Evolutionary conservation across 1,284 basidiomycete species (phyloP), one percentile per base, ranked within the genome.

Genomic region (Gomphus bonarii): DNA sequence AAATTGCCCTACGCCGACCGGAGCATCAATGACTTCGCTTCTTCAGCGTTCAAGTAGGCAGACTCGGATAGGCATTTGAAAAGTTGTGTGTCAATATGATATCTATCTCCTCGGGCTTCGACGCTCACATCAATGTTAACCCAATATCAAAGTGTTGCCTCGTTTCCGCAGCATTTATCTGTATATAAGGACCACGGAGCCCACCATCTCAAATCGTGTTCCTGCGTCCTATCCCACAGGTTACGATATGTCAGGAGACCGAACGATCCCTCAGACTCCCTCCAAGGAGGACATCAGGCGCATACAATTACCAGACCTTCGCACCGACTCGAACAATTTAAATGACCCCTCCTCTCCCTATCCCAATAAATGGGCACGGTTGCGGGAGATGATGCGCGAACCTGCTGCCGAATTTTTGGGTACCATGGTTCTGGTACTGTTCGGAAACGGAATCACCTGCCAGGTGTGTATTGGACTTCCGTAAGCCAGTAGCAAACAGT

Each of bases 361-460:
- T 35, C 56, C 56, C 30, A 58, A 58, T 38, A 46, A 14, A 47
- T 58, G 56, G 56, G 40, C 56, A 33, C 36, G 42, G 7, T 42
- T 14, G 42, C 38, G 56, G 20, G 14, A 14, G 8, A 18, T 58
- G 22, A 64, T 86, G 47, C 74, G 81, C 58, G 84, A 87, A 66
- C 78, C 82, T 18, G 74, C 74, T 42, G 86, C 84, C 3, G 85
- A 88, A 67, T 85, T 86, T 63, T 66, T 86, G 48, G 84, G 83
- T 40, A 79, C 81, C 30, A 79, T 81, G 72, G 72, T 86, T 38
- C 71, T 88, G 11, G 73, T 85, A 56, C 75, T 86, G 54, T 81
- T 88, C 58, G 86, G 86, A 22, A 72, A 67, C 54, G 85, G 81
- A 42, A 80, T 79, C 31, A 73, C 81, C 60, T 84, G 82, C 61